phyloP scores from a whole-genome alignment of 495 filamentous ascomycete genomes.

The Xylona heveae region DNA sequence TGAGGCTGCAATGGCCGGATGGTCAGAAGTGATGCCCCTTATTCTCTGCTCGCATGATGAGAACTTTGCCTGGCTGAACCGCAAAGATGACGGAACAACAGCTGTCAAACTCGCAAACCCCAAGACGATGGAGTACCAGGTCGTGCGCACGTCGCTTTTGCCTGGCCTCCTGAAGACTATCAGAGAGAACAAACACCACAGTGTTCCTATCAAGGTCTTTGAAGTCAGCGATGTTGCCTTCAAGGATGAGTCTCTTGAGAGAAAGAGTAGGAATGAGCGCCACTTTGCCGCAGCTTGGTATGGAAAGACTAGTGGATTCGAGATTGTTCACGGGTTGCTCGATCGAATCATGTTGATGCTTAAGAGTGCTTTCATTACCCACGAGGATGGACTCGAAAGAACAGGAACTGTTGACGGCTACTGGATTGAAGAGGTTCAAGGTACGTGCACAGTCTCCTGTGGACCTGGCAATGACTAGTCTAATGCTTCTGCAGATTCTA shows the following conservation, averaged over 20 bases:
- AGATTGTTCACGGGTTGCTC: constrained; percentile 83
- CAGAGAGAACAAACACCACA: constrained; percentile 80
- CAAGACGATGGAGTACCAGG: constrained; percentile 89
- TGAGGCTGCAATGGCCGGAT: constrained; percentile 86
- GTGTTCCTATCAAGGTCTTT: constrained; percentile 79
- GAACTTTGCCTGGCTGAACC: constrained; percentile 93
- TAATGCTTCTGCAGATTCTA: constrained; percentile 33
- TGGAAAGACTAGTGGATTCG: constrained; percentile 89
- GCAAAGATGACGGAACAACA: constrained; percentile 66
- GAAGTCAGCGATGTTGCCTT: constrained; percentile 82
- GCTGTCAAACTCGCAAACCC: constrained; percentile 85
- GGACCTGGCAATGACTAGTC: constrained; percentile 3
- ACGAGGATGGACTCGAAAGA: constrained; percentile 40
- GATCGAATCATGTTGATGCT: constrained; percentile 90
- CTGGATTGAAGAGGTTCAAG: constrained; percentile 82
- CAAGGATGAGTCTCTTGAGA: constrained; percentile 59
- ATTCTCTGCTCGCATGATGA: constrained; percentile 97
- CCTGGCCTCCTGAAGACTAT: constrained; percentile 90
- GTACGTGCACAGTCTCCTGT: constrained; percentile 20
- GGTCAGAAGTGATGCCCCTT: constrained; percentile 88
- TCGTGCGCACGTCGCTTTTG: constrained; percentile 75
- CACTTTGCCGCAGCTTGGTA: constrained; percentile 92
- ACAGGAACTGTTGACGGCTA: constrained; percentile 37
- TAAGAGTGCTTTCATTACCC: constrained; percentile 52
- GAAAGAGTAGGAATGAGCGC: constrained; percentile 73